Evolutionary conservation across 352 stramenopile species (phyloP), one percentile per base, ranked within the genome.

Genomic region (Elongisporangium anandrum): DNA sequence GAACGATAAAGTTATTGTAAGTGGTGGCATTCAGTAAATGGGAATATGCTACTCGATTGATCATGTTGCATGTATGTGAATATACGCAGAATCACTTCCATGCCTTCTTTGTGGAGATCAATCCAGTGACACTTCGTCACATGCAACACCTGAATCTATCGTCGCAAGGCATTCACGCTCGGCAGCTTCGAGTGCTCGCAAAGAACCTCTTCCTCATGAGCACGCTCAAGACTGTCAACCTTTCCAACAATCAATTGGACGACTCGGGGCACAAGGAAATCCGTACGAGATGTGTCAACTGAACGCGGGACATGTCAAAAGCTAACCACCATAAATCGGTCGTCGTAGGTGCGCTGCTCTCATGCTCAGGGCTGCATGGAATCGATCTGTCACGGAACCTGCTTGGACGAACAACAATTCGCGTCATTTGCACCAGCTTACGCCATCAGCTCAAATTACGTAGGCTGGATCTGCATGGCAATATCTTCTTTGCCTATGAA

Each of bases 231-330:
- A 70, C 62, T 3, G 57, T 81, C 8, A 69, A 67, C 52, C 56
- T 81, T 10, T 57, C 68, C 3, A 56, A 79, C 56, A 81, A 81
- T 54, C 64, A 77, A 20, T 60, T 79, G n/a, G 69, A 81, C 22
- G 70, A 66, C 48, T 62, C 39, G 20, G 41, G 59, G 41, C 56
- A 26, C 60, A 71, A 69, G 24, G 63, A 75, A 29, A 61, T 80
- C 26, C 60, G 69, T 77, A 57, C 34, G 34, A 45, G 10, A 41
- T 52, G 3, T 48, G 19, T 57, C 21, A 41, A 19, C 21, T 55
- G 19, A 57, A 57, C 52, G 24, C 17, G 55, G 13, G 3, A 5
- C 6, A n/a, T 19, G 19, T 56, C 20, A 19, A 56, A 10, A 56
- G 24, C 12, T 22, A 47, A 56, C 41, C 20, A 45, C 16, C n/a